Evolutionary conservation across 441 rosid genomes (phyloP), one percentile per base, ranked within the genome.

Genomic region (Populus hybrid): DNA sequence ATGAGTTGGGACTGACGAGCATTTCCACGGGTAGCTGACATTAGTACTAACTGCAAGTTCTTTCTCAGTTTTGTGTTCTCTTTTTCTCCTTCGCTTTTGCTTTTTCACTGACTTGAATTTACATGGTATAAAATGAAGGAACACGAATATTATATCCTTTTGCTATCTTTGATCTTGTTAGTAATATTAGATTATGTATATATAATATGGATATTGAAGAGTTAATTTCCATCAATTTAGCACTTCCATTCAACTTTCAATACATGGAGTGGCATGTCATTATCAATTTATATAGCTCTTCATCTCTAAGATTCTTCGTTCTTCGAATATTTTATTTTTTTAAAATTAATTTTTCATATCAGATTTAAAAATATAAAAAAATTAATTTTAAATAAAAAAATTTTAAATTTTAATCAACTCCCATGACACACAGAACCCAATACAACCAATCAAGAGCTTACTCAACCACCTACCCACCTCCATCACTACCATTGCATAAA

Each of bases 101-200:
- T 61, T 21, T 34, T 61, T 21, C 66, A 61, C 66, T 61, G 66
- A 21, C 66, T 21, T 61, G 66, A 61, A 10, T 61, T 61, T 61
- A 61, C 66, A 61, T 21, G 66, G 66, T 61, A 61, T 61, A 61
- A 61, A 61, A 61, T 61, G 66, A 61, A 61, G 66, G 66, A 61
- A 10, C 46, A 46, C 3, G 46, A 12, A 10, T 21, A 21, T 21
- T 8, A 10, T 61, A 61, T 61, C 66, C 66, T 21, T 21, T 61
- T 21, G 28, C 23, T 10, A 21, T 21, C 66, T 21, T 21, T 23
- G 12, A 61, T 61, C 28, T 61, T 61, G 66, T 10, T 61, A 10
- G 6, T 23, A 3, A 10, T 61, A 21, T 21, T 21, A 21, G 12
- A 61, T 61, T 23, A 61, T 40, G 30, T 28, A 6, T 34, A 6